Evolutionary conservation across 768 basidiomycete species (phyloP).

Genomic region (Dictyophora rubrovolvata): DNA sequence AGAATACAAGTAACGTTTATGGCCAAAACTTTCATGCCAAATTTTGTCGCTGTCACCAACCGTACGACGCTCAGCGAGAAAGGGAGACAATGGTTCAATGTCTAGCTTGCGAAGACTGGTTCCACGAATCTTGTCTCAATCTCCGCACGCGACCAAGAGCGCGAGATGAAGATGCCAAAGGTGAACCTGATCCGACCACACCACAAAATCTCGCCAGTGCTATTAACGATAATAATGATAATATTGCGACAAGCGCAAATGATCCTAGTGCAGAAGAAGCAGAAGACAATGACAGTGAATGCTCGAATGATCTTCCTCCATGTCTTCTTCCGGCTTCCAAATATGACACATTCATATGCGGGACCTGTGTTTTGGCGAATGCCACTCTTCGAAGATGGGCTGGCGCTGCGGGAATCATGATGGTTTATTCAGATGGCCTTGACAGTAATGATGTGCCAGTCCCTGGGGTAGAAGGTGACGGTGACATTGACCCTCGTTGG

Average conservation of each 20-base stretch:
- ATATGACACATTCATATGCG: constrained; percentile 72
- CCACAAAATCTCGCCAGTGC: neutral
- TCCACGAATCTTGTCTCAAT: constrained; percentile 82
- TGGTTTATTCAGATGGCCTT: constrained; percentile 45
- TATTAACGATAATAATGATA: neutral
- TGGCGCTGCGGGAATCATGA: constrained; percentile 55
- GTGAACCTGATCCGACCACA: constrained; percentile 18
- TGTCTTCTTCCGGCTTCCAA: constrained; percentile 55
- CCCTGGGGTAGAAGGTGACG: neutral
- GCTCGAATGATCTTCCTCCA: constrained; percentile 53
- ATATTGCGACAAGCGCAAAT: neutral
- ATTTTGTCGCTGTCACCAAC: constrained; percentile 67
- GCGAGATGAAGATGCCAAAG: constrained; percentile 20
- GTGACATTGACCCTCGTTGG: constrained; percentile 33
- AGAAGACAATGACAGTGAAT: constrained; percentile 46
- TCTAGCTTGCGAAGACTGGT: constrained; percentile 86
- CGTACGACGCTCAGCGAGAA: constrained; percentile 66
- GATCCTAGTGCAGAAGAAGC: constrained; percentile 23
- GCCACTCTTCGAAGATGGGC: constrained; percentile 49
- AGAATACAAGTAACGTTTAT: constrained; percentile 52
- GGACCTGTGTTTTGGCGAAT: constrained; percentile 50
- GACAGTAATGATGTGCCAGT: constrained; percentile 16
- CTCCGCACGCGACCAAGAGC: constrained; percentile 55
- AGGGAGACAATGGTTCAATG: constrained; percentile 86
- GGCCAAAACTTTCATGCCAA: constrained; percentile 58